Evolutionary conservation across 176 grass and related monocot genomes (phyloP).

Genomic region (Alopecurus myosuroides): DNA sequence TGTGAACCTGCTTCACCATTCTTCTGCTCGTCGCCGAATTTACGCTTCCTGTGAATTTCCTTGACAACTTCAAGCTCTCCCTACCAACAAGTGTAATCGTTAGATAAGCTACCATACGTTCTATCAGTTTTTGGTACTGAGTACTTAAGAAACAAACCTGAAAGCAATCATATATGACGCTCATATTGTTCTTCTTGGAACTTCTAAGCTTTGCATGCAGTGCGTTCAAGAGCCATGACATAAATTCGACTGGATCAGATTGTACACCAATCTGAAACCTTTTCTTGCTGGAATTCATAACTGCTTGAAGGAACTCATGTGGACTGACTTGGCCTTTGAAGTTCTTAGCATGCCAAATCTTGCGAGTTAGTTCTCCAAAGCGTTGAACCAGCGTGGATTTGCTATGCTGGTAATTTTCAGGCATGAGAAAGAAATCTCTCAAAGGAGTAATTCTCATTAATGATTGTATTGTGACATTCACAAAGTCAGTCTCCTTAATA

Average conservation of each 20-base stretch:
- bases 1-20: constrained; percentile 41
- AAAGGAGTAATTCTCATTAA: constrained; percentile 94
- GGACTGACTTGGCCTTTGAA: constrained; percentile 99
- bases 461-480: constrained; percentile 97
- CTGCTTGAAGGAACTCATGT: constrained; percentile 96
- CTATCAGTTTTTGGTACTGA: constrained; percentile 1
- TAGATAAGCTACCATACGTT: not conserved
- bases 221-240: constrained; percentile 91
- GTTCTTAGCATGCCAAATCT: constrained; percentile 97
- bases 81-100: constrained; percentile 37
- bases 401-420: constrained; percentile 84
- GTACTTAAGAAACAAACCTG: constrained; percentile 44
- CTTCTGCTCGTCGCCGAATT: constrained; percentile 34
- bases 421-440: constrained; percentile 98
- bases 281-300: constrained; percentile 92
- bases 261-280: constrained; percentile 94
- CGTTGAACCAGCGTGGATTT: constrained; percentile 93
- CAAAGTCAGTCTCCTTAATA: constrained; percentile 97
- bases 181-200: constrained; percentile 77
- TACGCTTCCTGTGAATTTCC: constrained; percentile 56
- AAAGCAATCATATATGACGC: constrained; percentile 96
- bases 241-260: constrained; percentile 95
- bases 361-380: constrained; percentile 92
- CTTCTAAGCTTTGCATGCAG: constrained; percentile 69
- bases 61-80: constrained; percentile 97